Evolutionary conservation across 2,329 filamentous ascomycete species (phyloP).

Genomic region (Eutypa lata): DNA sequence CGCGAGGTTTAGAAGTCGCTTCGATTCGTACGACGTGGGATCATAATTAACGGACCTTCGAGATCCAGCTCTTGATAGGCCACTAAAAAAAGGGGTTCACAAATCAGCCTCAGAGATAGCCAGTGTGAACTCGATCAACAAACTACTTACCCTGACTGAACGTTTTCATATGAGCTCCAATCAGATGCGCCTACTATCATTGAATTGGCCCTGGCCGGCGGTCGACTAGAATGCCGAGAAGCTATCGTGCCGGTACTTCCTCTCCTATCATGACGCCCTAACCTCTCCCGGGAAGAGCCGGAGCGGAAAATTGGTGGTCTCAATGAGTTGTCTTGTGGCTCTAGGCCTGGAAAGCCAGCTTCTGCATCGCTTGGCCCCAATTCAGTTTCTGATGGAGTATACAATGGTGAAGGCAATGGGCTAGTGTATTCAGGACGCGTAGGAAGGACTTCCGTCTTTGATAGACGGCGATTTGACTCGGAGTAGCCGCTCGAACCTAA

Average conservation of each 20-base stretch:
- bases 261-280: slow-evolving; percentile 19
- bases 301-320: slow-evolving; percentile 35
- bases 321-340: slow-evolving; percentile 15
- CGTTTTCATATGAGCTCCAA: slow-evolving; percentile 4
- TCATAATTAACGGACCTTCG: slow-evolving; percentile 42
- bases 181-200: slow-evolving; percentile 20
- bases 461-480: slow-evolving; percentile 27
- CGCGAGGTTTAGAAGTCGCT: slow-evolving; percentile 38
- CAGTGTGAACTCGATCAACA: neutral
- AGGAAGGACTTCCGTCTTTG: slow-evolving; percentile 25
- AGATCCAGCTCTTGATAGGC: slow-evolving; percentile 29
- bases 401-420: slow-evolving; percentile 14
- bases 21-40: slow-evolving; percentile 42
- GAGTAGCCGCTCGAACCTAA: slow-evolving; percentile 33
- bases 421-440: slow-evolving; percentile 18
- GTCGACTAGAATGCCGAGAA: slow-evolving; percentile 16
- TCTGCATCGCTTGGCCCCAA: neutral
- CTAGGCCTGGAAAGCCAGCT: neutral
- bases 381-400: slow-evolving; percentile 11
- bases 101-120: neutral
- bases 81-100: slow-evolving; percentile 17
- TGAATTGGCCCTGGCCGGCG: slow-evolving; percentile 29
- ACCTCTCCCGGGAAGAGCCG: slow-evolving; percentile 27
- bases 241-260: slow-evolving; percentile 26
- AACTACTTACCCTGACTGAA: slow-evolving; percentile 11